Evolutionary conservation across 2,329 filamentous ascomycete species (phyloP).

Genomic region (Bipolaris zeicola): DNA sequence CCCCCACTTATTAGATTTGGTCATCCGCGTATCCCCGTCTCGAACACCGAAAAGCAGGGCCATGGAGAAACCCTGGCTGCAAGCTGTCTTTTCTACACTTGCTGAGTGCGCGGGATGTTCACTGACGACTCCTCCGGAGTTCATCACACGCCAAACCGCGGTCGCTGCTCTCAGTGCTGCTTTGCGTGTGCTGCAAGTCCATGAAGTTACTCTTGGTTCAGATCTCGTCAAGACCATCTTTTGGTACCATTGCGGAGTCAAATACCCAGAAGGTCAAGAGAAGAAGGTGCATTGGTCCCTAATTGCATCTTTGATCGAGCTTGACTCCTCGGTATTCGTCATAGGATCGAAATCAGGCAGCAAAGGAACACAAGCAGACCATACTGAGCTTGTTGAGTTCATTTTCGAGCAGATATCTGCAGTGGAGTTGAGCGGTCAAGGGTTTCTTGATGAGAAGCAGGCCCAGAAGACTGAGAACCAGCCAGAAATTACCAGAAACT

Average conservation of each 20-base stretch:
- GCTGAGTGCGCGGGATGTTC: conserved; percentile 43
- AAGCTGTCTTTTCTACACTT: conserved; percentile 48
- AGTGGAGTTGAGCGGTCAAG: conserved; percentile 18
- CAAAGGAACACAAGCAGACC: conserved; percentile 17
- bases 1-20: conserved; percentile 49
- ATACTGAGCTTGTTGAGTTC: conserved; percentile 33
- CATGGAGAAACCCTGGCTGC: conserved; percentile 53
- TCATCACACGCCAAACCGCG: conserved; percentile 23
- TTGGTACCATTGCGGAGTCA: conserved; percentile 44
- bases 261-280: conserved; percentile 26
- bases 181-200: conserved; percentile 30
- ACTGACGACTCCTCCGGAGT: conserved; percentile 29
- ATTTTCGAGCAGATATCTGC: conserved; percentile 40
- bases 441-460: conserved; percentile 11
- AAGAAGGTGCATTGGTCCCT: conserved; percentile 38
- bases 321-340: conserved; percentile 43
- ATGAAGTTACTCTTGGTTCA: conserved; percentile 34
- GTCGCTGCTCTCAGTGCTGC: conserved; percentile 34
- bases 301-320: conserved; percentile 39
- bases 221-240: conserved; percentile 39
- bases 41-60: conserved; percentile 49
- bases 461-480: not conserved
- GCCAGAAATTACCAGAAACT: not conserved
- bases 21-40: conserved; percentile 49
- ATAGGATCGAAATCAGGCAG: conserved; percentile 24